Percentiles rank a stretch among this genome's conserved stretches.
These are phyloP conservation scores for Ophiosphaerella herpotricha DNA, from an alignment of 2,329 filamentous ascomycete genomes.

Conservation along the genomic window DNA sequence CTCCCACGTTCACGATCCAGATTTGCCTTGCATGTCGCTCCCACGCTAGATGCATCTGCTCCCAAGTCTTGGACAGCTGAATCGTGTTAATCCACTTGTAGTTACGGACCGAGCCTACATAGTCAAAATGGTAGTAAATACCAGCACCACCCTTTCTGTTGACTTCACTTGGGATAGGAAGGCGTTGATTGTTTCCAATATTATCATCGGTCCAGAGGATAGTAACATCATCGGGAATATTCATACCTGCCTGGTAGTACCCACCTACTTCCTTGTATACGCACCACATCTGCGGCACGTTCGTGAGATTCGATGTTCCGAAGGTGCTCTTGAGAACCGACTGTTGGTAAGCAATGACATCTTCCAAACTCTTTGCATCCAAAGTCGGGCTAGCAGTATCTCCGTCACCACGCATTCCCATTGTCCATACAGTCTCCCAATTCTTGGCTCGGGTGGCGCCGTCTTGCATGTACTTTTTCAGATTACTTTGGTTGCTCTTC, in stretches of 20 bases:
- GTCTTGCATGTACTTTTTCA: constrained; percentile 35
- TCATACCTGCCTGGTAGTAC: constrained; percentile 66
- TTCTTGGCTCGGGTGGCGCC: constrained; percentile 54
- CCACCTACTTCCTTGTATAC: constrained; percentile 71
- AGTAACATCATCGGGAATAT: constrained; percentile 66
- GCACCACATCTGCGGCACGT: constrained; percentile 69
- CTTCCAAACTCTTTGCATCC: constrained; percentile 50
- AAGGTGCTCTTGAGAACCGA: constrained; percentile 60
- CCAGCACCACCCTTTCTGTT: constrained; percentile 62
- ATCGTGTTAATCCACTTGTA: constrained; percentile 66
- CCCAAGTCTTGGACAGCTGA: constrained; percentile 64
- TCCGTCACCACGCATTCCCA: constrained; percentile 69
- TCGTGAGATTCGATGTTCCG: constrained; percentile 50
- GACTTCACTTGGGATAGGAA: constrained; percentile 63
- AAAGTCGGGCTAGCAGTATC: constrained; percentile 57
- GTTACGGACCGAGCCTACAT: constrained; percentile 62
- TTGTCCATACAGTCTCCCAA: constrained; percentile 67
- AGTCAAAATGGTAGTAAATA: constrained; percentile 67
- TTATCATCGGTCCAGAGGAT: constrained; percentile 71
- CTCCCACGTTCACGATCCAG: constrained; percentile 69
- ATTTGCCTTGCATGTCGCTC: constrained; percentile 61
- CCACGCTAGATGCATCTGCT: constrained; percentile 66
- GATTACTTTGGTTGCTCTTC: constrained; percentile 28
- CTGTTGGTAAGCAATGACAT: constrained; percentile 63
- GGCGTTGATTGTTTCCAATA: constrained; percentile 64